These are phyloP conservation scores for Pythium volutum DNA, from an alignment of 352 stramenopile species.

Conservation along the genomic window DNA sequence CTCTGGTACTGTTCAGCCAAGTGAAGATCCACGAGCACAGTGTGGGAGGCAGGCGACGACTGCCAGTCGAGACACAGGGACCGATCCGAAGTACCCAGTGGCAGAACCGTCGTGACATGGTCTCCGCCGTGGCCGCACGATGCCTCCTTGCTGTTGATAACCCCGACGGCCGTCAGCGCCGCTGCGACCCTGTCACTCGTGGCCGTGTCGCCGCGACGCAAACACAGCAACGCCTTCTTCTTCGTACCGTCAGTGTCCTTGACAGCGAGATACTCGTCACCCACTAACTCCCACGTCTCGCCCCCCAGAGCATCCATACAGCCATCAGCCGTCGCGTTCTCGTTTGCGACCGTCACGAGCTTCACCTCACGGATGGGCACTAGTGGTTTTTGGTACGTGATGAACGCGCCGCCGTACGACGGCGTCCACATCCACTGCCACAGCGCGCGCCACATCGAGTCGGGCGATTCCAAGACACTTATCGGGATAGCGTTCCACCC, in stretches of 20 bases:
- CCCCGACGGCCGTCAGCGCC: not conserved
- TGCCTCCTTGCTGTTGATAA: not conserved
- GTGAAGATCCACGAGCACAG: not conserved
- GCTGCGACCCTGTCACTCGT: conserved; percentile 4
- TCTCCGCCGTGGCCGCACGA: not conserved
- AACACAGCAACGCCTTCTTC: conserved; percentile 30
- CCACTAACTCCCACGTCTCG: not conserved
- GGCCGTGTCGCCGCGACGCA: conserved; percentile 2
- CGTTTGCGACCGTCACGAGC: conserved; percentile 24
- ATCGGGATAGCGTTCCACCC: conserved; percentile 31
- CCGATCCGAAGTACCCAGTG: not conserved
- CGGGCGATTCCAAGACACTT: conserved; percentile 17
- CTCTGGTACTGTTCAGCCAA: not conserved
- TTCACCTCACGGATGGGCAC: conserved; percentile 34
- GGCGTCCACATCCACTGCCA: conserved; percentile 21
- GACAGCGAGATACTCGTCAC: conserved; percentile 9
- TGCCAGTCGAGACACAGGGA: conserved; percentile 9
- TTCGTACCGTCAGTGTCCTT: conserved; percentile 26
- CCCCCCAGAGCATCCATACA: not conserved
- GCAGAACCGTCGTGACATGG: not conserved
- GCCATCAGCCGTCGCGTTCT: not conserved
- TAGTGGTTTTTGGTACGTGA: conserved; percentile 35
- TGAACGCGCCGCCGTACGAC: conserved; percentile 26
- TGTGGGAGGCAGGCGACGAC: not conserved
- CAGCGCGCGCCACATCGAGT: conserved; percentile 14